These are phyloP conservation scores for Didymella pomorum DNA, from an alignment of 2,329 filamentous ascomycete genomes.

Conservation along the genomic window DNA sequence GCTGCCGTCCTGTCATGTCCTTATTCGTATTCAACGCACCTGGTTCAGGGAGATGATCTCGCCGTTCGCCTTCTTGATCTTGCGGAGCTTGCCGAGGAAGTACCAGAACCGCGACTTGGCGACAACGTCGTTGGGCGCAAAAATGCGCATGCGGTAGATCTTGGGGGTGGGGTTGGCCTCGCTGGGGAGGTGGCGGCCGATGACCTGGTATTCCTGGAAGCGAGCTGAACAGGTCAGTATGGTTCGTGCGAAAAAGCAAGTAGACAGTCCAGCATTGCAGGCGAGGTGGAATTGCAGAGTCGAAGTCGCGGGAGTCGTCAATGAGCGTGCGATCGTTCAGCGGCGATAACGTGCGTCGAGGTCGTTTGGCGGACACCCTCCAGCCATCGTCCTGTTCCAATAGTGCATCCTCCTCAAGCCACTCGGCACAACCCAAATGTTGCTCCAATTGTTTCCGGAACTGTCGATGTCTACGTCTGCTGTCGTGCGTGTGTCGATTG, in stretches of 20 bases:
- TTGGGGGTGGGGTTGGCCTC: conserved; percentile 97
- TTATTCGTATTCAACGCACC: conserved; percentile 66
- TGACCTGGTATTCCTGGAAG: conserved; percentile 99
- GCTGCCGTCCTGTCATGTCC: conserved; percentile 1
- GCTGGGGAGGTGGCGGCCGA: conserved; percentile 97
- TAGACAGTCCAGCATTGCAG: conserved; percentile 42
- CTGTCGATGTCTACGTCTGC: not conserved
- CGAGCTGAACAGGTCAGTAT: conserved; percentile 72
- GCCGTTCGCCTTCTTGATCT: conserved; percentile 99
- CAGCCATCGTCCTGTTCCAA: not conserved
- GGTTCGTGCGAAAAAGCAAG: conserved; percentile 6
- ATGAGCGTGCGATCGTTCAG: not conserved
- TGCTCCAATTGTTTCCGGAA: not conserved
- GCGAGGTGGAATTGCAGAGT: not conserved
- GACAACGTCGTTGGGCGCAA: conserved; percentile 96
- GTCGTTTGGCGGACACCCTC: not conserved
- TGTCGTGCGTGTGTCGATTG: conserved; percentile 19
- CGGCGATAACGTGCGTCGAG: not conserved
- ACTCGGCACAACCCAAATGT: too few species aligned
- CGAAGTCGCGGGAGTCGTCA: not conserved
- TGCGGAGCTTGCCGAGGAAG: conserved; percentile 98
- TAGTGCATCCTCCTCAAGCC: not conserved
- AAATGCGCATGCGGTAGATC: conserved; percentile 99
- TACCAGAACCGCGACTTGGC: conserved; percentile 99
- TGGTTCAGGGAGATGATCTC: conserved; percentile 98